phyloP scores from a whole-genome alignment of 2,329 filamentous ascomycete genomes.

The Lachnellula subtilissima region DNA sequence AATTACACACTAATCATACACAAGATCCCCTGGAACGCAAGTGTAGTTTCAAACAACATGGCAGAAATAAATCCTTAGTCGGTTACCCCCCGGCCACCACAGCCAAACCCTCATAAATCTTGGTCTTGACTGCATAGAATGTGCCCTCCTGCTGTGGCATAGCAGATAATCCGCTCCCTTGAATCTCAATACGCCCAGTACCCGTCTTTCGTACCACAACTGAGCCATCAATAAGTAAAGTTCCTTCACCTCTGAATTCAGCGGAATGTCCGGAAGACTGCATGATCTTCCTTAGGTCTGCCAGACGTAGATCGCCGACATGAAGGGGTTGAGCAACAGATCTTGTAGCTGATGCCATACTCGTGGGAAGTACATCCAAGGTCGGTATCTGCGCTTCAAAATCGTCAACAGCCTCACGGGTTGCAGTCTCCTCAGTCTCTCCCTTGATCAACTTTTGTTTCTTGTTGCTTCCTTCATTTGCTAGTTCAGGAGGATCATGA shows the following conservation, averaged over 20 bases:
- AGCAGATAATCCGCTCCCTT: slow-evolving; percentile 60
- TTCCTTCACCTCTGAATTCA: slow-evolving; percentile 91
- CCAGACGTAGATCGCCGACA: slow-evolving; percentile 85
- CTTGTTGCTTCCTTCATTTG: slow-evolving; percentile 40
- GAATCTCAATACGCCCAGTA: slow-evolving; percentile 82
- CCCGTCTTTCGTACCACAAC: slow-evolving; percentile 86
- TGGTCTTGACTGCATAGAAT: slow-evolving; percentile 82
- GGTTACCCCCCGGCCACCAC: slow-evolving; percentile 57
- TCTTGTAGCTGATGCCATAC: slow-evolving; percentile 66
- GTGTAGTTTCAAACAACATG: background rate
- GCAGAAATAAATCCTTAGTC: background rate
- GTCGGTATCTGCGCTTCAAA: slow-evolving; percentile 23
- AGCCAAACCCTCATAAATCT: slow-evolving; percentile 90
- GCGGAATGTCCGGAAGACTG: slow-evolving; percentile 76
- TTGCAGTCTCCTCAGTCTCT: slow-evolving; percentile 34
- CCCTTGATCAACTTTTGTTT: slow-evolving; percentile 40
- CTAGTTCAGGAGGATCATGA: slow-evolving; percentile 36
- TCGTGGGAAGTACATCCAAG: slow-evolving; percentile 47
- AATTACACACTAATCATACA: slow-evolving; percentile 19
- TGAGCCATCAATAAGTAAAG: slow-evolving; percentile 78
- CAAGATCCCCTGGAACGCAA: slow-evolving; percentile 6
- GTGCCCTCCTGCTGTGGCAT: slow-evolving; percentile 51
- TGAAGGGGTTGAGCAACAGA: slow-evolving; percentile 83
- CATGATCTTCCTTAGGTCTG: slow-evolving; percentile 82
- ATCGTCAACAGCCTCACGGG: slow-evolving; percentile 16